Evolutionary conservation across 306 rosid species (phyloP), one percentile per base, ranked within the genome.

Genomic region (Vigna unguiculata): DNA sequence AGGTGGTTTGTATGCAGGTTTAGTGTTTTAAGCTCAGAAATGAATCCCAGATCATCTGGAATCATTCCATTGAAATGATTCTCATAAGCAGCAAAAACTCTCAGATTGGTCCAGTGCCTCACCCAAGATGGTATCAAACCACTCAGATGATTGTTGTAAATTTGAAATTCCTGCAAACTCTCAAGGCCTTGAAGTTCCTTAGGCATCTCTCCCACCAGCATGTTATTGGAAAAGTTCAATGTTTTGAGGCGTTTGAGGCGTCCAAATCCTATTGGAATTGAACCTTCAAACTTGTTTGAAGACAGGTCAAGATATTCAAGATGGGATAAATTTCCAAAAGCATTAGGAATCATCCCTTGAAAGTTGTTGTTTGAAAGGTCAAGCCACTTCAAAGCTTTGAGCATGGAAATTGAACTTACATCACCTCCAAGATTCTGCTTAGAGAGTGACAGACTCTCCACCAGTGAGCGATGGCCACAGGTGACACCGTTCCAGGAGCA

Each of bases 211-310:
- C 64, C 64, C 14, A 58, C 64, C 30, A 58, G 64, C 36, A 58
- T 4, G 17, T 58, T 58, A 58, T 13, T 58, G 64, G 64, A 58
- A 25, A 58, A 34, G 17, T 58, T 58, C 38, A 58, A 58, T 25
- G 38, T 9, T 24, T 24, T 58, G 19, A 58, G 64, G 64, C 64
- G 24, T 36, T 36, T 58, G 1, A 58, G 64, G 6, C 16, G 38
- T 12, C 64, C 64, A 19, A 58, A 58, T 24, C 24, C 4, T 13
- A 19, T 17, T 9, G 64, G 64, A 58, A 58, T 58, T 58, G 64
- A 58, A 58, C 38, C 64, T 13, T 58, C 64, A 58, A 58, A 58
- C 38, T 58, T 25, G 64, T 58, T 58, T 58, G 19, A 58, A 58
- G 64, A 58, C 38, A 58, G 24, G 64, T 58, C 64, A 1, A 58